Evolutionary conservation across 306 rosid species (phyloP).

Genomic region (Morella rubra): DNA sequence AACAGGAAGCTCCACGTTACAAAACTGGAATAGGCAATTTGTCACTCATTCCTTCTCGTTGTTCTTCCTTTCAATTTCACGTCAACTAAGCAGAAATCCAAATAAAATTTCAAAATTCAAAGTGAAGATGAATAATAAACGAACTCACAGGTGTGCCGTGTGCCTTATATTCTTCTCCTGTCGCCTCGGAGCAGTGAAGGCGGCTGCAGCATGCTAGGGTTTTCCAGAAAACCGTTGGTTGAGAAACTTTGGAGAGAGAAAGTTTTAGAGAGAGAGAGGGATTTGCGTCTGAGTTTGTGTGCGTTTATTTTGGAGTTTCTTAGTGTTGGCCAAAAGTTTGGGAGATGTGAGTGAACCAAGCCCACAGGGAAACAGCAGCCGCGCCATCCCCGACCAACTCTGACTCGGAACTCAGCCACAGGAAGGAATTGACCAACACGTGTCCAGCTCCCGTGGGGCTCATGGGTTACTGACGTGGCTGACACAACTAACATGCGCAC

Average conservation of each 20-base stretch:
- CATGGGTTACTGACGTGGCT: slow-evolving; percentile 27
- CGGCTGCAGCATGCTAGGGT: slow-evolving; percentile 65
- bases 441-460: slow-evolving; percentile 24
- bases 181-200: slow-evolving; percentile 23
- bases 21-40: not conserved
- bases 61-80: slow-evolving; percentile 1
- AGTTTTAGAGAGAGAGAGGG: slow-evolving; percentile 15
- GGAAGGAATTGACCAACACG: slow-evolving; percentile 44
- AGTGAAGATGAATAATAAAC: not conserved
- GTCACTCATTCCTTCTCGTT: not conserved
- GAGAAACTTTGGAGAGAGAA: slow-evolving; percentile 21
- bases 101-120: slow-evolving; percentile 12
- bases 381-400: slow-evolving; percentile 41
- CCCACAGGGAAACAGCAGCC: slow-evolving; percentile 24
- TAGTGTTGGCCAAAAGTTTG: slow-evolving; percentile 32
- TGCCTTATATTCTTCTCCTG: slow-evolving; percentile 18
- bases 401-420: slow-evolving; percentile 33
- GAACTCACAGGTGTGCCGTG: slow-evolving; percentile 38
- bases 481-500: slow-evolving; percentile 2
- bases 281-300: no score
- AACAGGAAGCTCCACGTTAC: not conserved
- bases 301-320: slow-evolving; percentile 8
- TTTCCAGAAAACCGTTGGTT: slow-evolving; percentile 47
- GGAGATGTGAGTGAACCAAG: slow-evolving; percentile 32
- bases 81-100: slow-evolving; percentile 19